Base-by-base conservation (phyloP, 2,329 filamentous ascomycete species). In the Neofusicoccum laricinum region DNA sequence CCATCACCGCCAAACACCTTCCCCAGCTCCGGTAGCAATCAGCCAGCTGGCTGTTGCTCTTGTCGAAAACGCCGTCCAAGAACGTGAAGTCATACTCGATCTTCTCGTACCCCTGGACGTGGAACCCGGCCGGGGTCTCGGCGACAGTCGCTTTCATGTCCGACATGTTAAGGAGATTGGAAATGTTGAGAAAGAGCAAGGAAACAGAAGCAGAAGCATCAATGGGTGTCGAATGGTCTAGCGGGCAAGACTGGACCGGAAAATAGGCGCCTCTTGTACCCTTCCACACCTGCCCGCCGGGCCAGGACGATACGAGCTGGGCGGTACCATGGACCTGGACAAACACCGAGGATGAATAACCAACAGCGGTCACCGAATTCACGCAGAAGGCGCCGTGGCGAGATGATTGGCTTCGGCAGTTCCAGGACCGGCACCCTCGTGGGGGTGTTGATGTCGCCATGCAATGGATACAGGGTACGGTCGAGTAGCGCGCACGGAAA, bases 71-170 rank as follows among this genome's bases (percentile, higher is more conserved):
- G 53, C 84, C 86, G 69, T 91, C 88, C 51, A 91, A 82, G 76
- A 91, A 90, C 63, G 86, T 86, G 75, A 91, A 91, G 76, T 90
- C 88, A 73, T 91, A 91, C 71, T 89, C 85, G 72, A 91, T 90
- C 81, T 90, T 91, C 80, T 91, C 89, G 70, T 90, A 90, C 25
- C 89, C 89, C 69, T 87, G 85, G 66, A 91, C 88, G 68, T 89
- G 86, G 77, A 91, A 91, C 41, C 88, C 89, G 66, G 82, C 80
- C 69, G 82, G 77, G 67, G 86, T 90, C 77, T 88, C 84, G 66
- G 81, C 77, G 68, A 91, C 88, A 61, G 83, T 83, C 65, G 88
- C 88, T 71, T 86, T 88, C 73, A 89, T 83, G 73, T 91, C 87
- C 73, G 88, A 91, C 88, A 91, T 90, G 67, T 68, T 78, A 72